Evolutionary conservation across 2,329 filamentous ascomycete species (phyloP).

Genomic region (Plectosphaerella cucumerina): DNA sequence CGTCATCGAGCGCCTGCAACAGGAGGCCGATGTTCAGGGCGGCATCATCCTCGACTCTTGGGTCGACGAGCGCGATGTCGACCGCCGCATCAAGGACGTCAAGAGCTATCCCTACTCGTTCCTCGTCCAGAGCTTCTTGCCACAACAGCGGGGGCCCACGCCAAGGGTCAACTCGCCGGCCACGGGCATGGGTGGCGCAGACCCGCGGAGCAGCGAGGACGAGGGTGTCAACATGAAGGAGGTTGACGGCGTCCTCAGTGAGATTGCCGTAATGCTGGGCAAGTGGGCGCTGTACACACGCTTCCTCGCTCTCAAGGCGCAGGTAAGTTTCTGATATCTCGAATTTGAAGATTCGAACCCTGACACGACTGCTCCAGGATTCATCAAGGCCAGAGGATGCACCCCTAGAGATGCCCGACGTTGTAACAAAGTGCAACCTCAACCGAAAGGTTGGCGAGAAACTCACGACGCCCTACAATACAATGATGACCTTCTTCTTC

Average conservation of each 20-base stretch:
- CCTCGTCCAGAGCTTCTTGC: conserved; percentile 87
- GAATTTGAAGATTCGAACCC: conserved; percentile 13
- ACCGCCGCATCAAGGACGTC: conserved; percentile 85
- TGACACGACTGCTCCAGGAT: conserved; percentile 32
- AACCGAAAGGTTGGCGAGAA: conserved; percentile 72
- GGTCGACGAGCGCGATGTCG: conserved; percentile 82
- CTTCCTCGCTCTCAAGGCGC: conserved; percentile 84
- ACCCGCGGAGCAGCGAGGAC: conserved; percentile 69
- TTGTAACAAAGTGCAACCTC: conserved; percentile 76
- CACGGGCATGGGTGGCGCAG: conserved; percentile 44
- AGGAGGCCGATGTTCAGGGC: conserved; percentile 93
- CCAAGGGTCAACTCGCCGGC: conserved; percentile 76
- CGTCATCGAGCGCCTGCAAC: conserved; percentile 87
- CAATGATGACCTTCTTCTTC: conserved; percentile 95
- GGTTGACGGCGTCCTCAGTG: conserved; percentile 79
- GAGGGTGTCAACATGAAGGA: conserved; percentile 97
- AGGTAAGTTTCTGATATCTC: conserved; percentile 46
- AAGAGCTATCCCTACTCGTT: conserved; percentile 98
- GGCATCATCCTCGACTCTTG: conserved; percentile 95
- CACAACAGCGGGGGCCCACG: conserved; percentile 60
- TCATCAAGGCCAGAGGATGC: conserved; percentile 46
- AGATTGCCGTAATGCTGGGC: conserved; percentile 87
- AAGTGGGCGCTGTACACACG: conserved; percentile 90
- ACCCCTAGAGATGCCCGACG: conserved; percentile 63
- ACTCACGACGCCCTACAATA: conserved; percentile 77